These are phyloP conservation scores for Sphenostylis stenocarpa DNA, from an alignment of 306 rosid species.

Conservation along the genomic window DNA sequence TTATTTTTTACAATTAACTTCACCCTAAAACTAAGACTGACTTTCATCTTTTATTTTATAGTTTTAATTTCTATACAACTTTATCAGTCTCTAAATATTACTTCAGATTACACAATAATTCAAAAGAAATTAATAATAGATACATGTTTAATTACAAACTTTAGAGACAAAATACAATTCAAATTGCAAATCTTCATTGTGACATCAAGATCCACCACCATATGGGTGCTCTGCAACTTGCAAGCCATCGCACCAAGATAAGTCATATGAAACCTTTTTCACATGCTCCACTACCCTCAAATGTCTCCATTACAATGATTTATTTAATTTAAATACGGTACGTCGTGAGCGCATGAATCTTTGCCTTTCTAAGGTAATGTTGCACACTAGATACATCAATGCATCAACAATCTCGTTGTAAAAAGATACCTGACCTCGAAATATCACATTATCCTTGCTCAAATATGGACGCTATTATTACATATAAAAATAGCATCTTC, in stretches of 20 bases:
- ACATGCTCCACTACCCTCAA: slow-evolving; percentile 4
- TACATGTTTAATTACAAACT: neutral
- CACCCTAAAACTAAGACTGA: neutral
- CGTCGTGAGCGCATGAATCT: neutral
- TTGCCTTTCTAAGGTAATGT: neutral
- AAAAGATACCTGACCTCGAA: slow-evolving; percentile 14
- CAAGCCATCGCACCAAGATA: neutral
- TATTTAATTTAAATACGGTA: neutral
- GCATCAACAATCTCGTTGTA: neutral
- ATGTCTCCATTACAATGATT: neutral
- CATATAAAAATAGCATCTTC: neutral
- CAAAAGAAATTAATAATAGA: neutral
- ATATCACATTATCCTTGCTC: slow-evolving; percentile 19
- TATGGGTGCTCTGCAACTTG: slow-evolving; percentile 20
- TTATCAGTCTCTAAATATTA: neutral
- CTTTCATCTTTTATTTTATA: too few relatives aligned
- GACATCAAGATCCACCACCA: neutral
- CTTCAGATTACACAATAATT: neutral
- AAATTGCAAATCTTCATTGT: neutral
- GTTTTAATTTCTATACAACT: too few relatives aligned
- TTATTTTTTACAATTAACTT: neutral
- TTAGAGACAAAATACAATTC: neutral
- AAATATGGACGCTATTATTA: neutral
- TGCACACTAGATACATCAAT: neutral
- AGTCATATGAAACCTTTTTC: slow-evolving; percentile 16